phyloP scores from a whole-genome alignment of 2,329 filamentous ascomycete species.

The Cladosporium sp. region DNA sequence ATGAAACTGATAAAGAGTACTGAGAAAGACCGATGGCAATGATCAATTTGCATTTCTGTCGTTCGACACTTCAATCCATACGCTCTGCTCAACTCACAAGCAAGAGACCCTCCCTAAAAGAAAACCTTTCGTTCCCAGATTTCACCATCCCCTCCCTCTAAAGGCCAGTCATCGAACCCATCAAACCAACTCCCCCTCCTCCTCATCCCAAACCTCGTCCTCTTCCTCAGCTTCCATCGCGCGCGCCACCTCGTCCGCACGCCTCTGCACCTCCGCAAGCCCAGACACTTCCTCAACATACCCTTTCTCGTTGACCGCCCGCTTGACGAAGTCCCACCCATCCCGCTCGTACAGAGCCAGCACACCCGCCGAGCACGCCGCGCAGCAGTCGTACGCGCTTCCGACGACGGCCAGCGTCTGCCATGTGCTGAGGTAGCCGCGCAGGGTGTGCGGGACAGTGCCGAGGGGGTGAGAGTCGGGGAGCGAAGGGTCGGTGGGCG shows the following conservation, averaged over 20 bases:
- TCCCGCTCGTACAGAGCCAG: slow-evolving; percentile 59
- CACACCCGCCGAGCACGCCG: slow-evolving; percentile 68
- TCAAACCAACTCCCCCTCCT: slow-evolving; percentile 36
- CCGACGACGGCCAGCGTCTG: slow-evolving; percentile 68
- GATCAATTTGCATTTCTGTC: too few species aligned
- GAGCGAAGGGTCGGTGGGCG: slow-evolving; percentile 26
- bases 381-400: slow-evolving; percentile 72
- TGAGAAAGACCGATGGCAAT: too few species aligned
- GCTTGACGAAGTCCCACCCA: slow-evolving; percentile 72
- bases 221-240: slow-evolving; percentile 59
- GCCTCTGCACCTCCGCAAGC: slow-evolving; percentile 58
- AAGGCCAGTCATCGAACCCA: not conserved
- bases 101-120: too few species aligned
- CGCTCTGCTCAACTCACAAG: too few species aligned
- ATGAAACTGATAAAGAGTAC: too few species aligned
- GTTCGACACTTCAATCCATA: too few species aligned
- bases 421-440: slow-evolving; percentile 69
- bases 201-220: slow-evolving; percentile 44
- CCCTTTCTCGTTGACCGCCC: slow-evolving; percentile 66
- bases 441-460: slow-evolving; percentile 72
- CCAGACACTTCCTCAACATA: slow-evolving; percentile 74
- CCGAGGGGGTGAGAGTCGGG: slow-evolving; percentile 50
- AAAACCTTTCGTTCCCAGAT: too few species aligned
- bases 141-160: too few species aligned
- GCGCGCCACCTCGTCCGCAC: slow-evolving; percentile 40